These are phyloP conservation scores for Suhomyces maxii DNA, from an alignment of 1,139 yeast genomes.

Conservation along the genomic window DNA sequence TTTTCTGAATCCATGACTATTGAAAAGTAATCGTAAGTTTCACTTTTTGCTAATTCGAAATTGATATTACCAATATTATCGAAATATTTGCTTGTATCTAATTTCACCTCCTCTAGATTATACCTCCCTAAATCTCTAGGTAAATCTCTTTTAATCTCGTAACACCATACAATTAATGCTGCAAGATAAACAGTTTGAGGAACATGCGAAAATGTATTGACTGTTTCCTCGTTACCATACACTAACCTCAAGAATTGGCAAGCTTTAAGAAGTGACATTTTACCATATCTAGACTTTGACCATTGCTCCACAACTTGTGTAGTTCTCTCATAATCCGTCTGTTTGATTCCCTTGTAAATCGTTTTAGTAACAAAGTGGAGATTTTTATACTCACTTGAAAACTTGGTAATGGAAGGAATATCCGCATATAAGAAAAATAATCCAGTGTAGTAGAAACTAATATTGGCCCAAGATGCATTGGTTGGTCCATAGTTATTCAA, in stretches of 20 bases:
- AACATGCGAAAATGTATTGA: background rate
- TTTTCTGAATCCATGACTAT: background rate
- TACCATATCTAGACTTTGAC: background rate
- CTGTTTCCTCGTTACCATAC: background rate
- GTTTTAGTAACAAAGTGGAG: background rate
- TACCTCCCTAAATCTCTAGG: background rate
- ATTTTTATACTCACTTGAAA: background rate
- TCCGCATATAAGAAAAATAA: background rate
- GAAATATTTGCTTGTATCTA: background rate
- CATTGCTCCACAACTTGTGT: background rate
- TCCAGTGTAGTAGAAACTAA: background rate
- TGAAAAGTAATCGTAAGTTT: background rate
- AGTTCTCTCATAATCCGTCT: background rate
- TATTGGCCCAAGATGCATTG: constrained; percentile 1
- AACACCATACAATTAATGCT: background rate
- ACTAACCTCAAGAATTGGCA: background rate
- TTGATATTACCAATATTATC: background rate
- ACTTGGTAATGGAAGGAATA: background rate
- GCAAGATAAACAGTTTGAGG: background rate
- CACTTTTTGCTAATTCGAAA: background rate
- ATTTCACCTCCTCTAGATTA: background rate
- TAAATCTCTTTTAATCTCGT: background rate
- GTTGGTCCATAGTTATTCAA: constrained; percentile 1
- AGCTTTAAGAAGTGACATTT: background rate
- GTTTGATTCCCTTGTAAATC: background rate